Evolutionary conservation across 2,329 filamentous ascomycete genomes (phyloP).

Genomic region (Cercospora sp.): DNA sequence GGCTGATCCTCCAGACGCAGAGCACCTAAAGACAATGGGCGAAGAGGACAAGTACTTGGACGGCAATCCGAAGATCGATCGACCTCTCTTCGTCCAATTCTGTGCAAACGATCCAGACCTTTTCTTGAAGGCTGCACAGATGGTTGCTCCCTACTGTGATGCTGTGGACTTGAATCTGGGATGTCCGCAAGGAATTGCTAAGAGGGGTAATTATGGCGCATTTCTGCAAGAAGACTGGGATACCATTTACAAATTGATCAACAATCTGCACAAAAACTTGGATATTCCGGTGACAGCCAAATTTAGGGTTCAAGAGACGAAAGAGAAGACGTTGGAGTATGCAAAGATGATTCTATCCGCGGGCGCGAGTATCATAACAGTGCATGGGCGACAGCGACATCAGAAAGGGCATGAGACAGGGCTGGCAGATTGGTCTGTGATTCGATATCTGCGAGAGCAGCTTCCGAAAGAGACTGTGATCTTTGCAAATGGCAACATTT

Average conservation of each 20-base stretch:
- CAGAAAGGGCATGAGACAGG: slow-evolving; percentile 97
- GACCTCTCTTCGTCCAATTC: slow-evolving; percentile 94
- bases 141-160: slow-evolving; percentile 85
- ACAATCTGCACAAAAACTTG: slow-evolving; percentile 75
- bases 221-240: slow-evolving; percentile 93
- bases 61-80: slow-evolving; percentile 79
- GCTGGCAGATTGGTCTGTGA: slow-evolving; percentile 84
- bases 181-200: slow-evolving; percentile 93
- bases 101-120: slow-evolving; percentile 86
- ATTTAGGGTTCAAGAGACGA: slow-evolving; percentile 84
- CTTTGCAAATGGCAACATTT: slow-evolving; percentile 93
- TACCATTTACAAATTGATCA: slow-evolving; percentile 78
- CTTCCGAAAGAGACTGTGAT: slow-evolving; percentile 86
- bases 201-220: slow-evolving; percentile 85
- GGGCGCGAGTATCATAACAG: slow-evolving; percentile 88
- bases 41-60: slow-evolving; percentile 66
- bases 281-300: slow-evolving; percentile 89
- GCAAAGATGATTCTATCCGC: slow-evolving; percentile 82
- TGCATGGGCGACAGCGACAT: slow-evolving; percentile 84
- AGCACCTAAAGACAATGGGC: slow-evolving; percentile 26
- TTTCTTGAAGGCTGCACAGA: slow-evolving; percentile 73
- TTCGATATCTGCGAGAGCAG: slow-evolving; percentile 78
- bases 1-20: slow-evolving; percentile 26
- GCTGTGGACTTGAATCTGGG: slow-evolving; percentile 94
- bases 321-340: slow-evolving; percentile 83